These are phyloP conservation scores for Termitomyces sp. DNA, from an alignment of 768 basidiomycete genomes.

Conservation along the genomic window DNA sequence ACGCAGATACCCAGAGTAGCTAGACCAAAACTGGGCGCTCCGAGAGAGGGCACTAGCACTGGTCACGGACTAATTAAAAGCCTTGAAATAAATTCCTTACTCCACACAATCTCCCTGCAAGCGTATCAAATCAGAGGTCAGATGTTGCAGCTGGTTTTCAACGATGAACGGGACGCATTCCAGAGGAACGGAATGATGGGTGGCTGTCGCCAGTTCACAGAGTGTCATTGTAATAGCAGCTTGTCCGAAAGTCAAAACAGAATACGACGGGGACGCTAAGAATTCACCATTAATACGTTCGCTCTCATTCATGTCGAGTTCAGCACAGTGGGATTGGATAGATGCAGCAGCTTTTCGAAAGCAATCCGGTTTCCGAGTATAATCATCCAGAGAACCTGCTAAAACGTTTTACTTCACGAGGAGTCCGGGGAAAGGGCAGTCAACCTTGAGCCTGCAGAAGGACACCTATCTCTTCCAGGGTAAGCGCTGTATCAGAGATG, in stretches of 20 bases:
- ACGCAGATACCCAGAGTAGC: slow-evolving; percentile 77
- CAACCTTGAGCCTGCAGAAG: slow-evolving; percentile 13
- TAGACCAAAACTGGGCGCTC: slow-evolving; percentile 82
- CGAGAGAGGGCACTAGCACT: slow-evolving; percentile 57
- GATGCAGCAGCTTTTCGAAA: slow-evolving; percentile 46
- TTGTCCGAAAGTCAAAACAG: slow-evolving; percentile 17
- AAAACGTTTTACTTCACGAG: neutral
- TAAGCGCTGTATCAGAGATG: slow-evolving; percentile 4
- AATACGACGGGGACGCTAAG: neutral
- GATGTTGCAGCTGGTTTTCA: slow-evolving; percentile 11
- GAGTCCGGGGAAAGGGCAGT: neutral
- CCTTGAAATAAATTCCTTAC: slow-evolving; percentile 20
- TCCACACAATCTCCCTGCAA: slow-evolving; percentile 46
- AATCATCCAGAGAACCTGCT: slow-evolving; percentile 26
- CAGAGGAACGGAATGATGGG: slow-evolving; percentile 58
- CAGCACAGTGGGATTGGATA: slow-evolving; percentile 47
- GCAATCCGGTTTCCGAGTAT: slow-evolving; percentile 52
- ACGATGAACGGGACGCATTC: slow-evolving; percentile 46
- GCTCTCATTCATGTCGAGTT: slow-evolving; percentile 54
- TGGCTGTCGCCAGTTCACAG: slow-evolving; percentile 74
- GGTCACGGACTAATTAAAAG: neutral
- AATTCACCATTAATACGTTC: slow-evolving; percentile 53
- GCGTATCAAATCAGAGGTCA: slow-evolving; percentile 10
- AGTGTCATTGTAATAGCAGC: slow-evolving; percentile 75
- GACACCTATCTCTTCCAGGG: slow-evolving; percentile 9